Percentiles rank a stretch among this genome's conserved stretches.
These are phyloP conservation scores for Fusarium sp. DNA, from an alignment of 2,329 filamentous ascomycete species.

Conservation along the genomic window DNA sequence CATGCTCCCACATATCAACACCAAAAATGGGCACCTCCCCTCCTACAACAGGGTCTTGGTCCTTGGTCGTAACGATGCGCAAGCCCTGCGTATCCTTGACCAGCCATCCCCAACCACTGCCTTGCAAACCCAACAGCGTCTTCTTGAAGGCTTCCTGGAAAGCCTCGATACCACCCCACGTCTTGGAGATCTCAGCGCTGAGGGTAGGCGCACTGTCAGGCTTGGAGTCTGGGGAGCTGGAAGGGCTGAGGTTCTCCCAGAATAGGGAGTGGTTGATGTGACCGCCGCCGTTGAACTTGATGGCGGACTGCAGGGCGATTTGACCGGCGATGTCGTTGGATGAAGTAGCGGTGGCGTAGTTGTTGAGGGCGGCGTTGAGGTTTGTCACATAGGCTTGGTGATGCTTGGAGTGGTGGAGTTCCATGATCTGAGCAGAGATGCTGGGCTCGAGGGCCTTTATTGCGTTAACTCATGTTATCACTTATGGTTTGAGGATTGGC, in stretches of 20 bases:
- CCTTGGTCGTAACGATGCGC: constrained; percentile 83
- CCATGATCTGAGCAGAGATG: constrained; percentile 84
- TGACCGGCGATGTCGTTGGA: constrained; percentile 71
- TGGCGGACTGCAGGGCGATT: constrained; percentile 73
- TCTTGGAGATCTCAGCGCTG: constrained; percentile 67
- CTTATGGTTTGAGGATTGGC: background rate
- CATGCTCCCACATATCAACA: constrained; percentile 94
- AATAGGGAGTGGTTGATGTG: constrained; percentile 95
- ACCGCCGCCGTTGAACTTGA: constrained; percentile 91
- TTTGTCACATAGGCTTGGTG: constrained; percentile 83
- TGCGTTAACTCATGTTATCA: background rate
- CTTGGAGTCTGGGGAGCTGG: constrained; percentile 67
- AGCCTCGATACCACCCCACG: constrained; percentile 74
- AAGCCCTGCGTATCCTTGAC: constrained; percentile 72
- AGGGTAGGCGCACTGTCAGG: constrained; percentile 68
- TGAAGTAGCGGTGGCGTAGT: constrained; percentile 67
- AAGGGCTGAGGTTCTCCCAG: constrained; percentile 83
- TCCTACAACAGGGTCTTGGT: constrained; percentile 80
- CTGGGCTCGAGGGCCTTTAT: constrained; percentile 74
- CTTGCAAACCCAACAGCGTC: constrained; percentile 77
- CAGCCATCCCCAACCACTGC: constrained; percentile 91
- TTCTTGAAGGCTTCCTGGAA: constrained; percentile 76
- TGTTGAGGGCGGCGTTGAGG: constrained; percentile 74
- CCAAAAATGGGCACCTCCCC: constrained; percentile 78
- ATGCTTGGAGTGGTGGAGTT: constrained; percentile 82